Conservation (phyloP, 169 alveolate species). For the Plasmodium gallinaceum region DNA sequence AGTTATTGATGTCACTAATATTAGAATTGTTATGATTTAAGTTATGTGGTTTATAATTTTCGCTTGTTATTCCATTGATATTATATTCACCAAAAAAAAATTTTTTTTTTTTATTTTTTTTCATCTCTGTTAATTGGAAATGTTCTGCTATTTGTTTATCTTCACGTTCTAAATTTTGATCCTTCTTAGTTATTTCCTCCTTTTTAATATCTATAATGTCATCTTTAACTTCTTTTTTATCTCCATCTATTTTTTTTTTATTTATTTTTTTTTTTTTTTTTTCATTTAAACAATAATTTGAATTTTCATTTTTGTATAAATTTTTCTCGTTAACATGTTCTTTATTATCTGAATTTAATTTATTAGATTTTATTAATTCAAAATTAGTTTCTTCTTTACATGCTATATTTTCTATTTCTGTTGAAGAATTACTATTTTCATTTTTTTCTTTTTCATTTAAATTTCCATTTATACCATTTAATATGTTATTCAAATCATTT, state of each 20-base stretch:
- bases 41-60: too few relatives aligned
- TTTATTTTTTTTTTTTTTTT: constrained; percentile 25
- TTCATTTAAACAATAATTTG: background rate
- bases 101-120: background rate
- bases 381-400: background rate
- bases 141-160: background rate
- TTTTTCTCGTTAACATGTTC: background rate
- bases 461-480: background rate
- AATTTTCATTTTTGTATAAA: background rate
- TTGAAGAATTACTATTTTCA: constrained; percentile 2
- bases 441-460: background rate
- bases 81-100: background rate
- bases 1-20: background rate
- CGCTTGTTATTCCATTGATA: background rate
- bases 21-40: background rate
- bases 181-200: constrained; percentile 3
- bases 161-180: background rate
- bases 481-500: background rate
- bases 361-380: constrained; percentile 8
- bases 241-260: constrained; percentile 13
- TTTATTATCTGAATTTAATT: constrained; percentile 13
- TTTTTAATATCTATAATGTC: background rate
- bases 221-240: constrained; percentile 1
- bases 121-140: background rate
- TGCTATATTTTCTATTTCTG: constrained; percentile 1